Percentiles rank a stretch among this genome's conserved stretches.
These are phyloP conservation scores for Fistulifera solaris DNA, from an alignment of 108 stramenopile genomes.

Conservation along the genomic window DNA sequence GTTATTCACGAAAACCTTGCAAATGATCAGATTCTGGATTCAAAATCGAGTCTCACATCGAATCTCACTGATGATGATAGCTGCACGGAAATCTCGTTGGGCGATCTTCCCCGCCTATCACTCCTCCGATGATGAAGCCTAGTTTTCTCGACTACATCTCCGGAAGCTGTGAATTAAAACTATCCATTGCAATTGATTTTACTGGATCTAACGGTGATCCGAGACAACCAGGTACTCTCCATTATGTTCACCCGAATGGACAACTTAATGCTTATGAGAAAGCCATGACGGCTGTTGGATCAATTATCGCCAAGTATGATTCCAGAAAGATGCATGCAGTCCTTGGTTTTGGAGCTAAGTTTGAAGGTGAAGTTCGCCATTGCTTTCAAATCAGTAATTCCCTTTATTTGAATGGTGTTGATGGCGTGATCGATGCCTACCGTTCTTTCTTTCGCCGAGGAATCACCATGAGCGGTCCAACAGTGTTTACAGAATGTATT, in stretches of 20 bases:
- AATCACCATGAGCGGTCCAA: slow-evolving; percentile 81
- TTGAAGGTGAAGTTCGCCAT: slow-evolving; percentile 59
- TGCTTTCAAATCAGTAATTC: slow-evolving; percentile 59
- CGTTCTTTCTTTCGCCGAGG: slow-evolving; percentile 42
- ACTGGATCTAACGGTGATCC: slow-evolving; percentile 88
- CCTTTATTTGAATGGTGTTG: slow-evolving; percentile 52
- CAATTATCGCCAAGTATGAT: slow-evolving; percentile 73
- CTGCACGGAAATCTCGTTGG: too few relatives aligned
- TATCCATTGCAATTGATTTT: slow-evolving; percentile 84
- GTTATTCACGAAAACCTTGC: too few relatives aligned
- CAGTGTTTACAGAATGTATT: slow-evolving; percentile 84
- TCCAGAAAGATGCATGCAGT: slow-evolving; percentile 76
- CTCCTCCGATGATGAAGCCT: slow-evolving; percentile 18
- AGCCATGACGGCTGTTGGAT: slow-evolving; percentile 58
- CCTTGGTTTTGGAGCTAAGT: slow-evolving; percentile 86
- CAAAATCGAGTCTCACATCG: too few relatives aligned
- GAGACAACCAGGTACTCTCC: slow-evolving; percentile 62
- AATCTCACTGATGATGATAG: too few relatives aligned
- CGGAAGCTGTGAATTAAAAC: slow-evolving; percentile 55
- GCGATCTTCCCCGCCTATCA: slow-evolving; percentile 5
- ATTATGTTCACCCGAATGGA: slow-evolving; percentile 54
- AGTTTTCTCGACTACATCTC: slow-evolving; percentile 59
- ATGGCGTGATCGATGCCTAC: slow-evolving; percentile 68
- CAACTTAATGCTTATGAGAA: slow-evolving; percentile 70
- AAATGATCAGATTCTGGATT: too few relatives aligned